phyloP scores from a whole-genome alignment of 2,329 filamentous ascomycete species.

The Trichoderma arundinaceum region DNA sequence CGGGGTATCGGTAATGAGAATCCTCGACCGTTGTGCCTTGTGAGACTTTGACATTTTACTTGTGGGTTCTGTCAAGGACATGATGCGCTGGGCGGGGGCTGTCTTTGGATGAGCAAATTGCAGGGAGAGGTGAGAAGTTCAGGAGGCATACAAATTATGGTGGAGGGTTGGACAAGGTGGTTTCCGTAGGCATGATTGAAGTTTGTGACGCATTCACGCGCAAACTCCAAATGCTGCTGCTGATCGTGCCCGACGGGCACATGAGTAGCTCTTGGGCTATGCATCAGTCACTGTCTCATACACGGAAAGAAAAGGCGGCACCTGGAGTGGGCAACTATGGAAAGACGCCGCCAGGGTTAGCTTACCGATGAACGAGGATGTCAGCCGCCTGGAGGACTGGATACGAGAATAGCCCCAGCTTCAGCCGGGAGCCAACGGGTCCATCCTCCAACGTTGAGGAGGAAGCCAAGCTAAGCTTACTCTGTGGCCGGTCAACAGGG shows the following conservation, averaged over 20 bases:
- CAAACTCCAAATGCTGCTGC: constrained; percentile 90
- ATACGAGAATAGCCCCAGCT: constrained; percentile 92
- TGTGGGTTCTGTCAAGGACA: constrained; percentile 80
- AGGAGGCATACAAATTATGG: constrained; percentile 67
- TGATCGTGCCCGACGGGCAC: constrained; percentile 98
- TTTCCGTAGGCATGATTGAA: constrained; percentile 80
- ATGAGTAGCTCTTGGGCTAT: constrained; percentile 72
- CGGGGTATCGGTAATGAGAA: constrained; percentile 77
- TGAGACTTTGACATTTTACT: constrained; percentile 97
- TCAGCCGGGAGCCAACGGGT: constrained; percentile 65
- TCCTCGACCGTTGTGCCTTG: constrained; percentile 71
- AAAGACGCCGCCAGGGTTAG: not conserved
- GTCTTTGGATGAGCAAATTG: constrained; percentile 12
- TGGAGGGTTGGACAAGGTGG: constrained; percentile 69
- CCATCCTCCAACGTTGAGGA: constrained; percentile 64
- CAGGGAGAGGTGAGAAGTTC: not conserved
- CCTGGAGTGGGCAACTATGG: too few relatives aligned
- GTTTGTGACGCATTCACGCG: constrained; percentile 80
- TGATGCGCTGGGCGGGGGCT: constrained; percentile 84
- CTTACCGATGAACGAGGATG: constrained; percentile 79
- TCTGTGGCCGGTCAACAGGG: constrained; percentile 52
- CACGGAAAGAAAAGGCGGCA: too few relatives aligned
- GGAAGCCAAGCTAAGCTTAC: constrained; percentile 71
- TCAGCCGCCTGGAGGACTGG: constrained; percentile 95
- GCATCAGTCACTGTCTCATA: constrained; percentile 10